phyloP scores from a whole-genome alignment of 805 yeast species.

The Candida endomychidarum region DNA sequence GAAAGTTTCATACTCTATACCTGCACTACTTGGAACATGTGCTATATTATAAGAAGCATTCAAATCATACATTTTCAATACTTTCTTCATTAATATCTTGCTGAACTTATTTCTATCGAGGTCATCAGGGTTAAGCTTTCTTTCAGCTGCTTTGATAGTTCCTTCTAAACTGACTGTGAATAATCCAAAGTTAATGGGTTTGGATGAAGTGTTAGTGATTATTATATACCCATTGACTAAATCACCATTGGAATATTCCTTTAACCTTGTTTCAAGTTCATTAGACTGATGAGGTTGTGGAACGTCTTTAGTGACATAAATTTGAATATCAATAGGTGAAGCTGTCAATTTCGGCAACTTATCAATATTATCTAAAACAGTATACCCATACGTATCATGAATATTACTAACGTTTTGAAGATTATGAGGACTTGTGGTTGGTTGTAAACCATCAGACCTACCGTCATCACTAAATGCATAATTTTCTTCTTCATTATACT shows the following conservation, averaged over 20 bases:
- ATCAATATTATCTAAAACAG: constrained; percentile 53
- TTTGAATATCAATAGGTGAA: constrained; percentile 49
- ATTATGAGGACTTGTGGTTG: constrained; percentile 3
- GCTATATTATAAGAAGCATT: constrained; percentile 55
- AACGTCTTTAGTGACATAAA: constrained; percentile 53
- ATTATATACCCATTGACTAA: constrained; percentile 45
- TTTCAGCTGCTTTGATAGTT: constrained; percentile 36
- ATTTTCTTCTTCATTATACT: constrained; percentile 18
- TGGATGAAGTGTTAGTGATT: constrained; percentile 46
- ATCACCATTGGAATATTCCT: constrained; percentile 44
- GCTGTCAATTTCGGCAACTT: constrained; percentile 40
- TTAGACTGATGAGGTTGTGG: constrained; percentile 42
- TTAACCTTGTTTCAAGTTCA: constrained; percentile 46
- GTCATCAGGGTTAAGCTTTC: constrained; percentile 15
- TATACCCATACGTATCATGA: constrained; percentile 37
- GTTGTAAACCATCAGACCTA: constrained; percentile 12
- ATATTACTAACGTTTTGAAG: constrained; percentile 11
- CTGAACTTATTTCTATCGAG: constrained; percentile 21
- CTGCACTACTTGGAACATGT: constrained; percentile 52
- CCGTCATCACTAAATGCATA: constrained; percentile 19
- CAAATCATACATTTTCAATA: constrained; percentile 59
- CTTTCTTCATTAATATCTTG: constrained; percentile 45
- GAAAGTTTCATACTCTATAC: constrained; percentile 44
- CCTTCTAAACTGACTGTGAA: constrained; percentile 52
- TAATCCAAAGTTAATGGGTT: constrained; percentile 44